phyloP scores from a whole-genome alignment of 1,284 basidiomycete genomes.

The Chalciporus sp. region DNA sequence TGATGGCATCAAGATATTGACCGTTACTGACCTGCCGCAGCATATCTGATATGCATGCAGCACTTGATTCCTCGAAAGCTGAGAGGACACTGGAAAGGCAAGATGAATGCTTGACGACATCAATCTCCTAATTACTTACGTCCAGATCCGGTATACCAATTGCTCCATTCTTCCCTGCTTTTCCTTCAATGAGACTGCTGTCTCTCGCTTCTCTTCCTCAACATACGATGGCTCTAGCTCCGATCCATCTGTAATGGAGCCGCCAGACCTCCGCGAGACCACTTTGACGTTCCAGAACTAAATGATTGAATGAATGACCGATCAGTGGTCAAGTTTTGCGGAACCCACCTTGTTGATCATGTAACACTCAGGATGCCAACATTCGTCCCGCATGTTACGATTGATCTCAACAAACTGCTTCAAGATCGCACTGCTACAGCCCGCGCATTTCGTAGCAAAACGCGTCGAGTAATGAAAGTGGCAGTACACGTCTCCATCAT shows the following conservation, averaged over 20 bases:
- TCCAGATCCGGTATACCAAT: conserved; percentile 99
- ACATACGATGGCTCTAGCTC: conserved; percentile 54
- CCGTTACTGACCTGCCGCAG: conserved; percentile 95
- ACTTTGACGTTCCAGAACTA: conserved; percentile 99
- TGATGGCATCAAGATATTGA: conserved; percentile 93
- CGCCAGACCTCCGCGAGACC: conserved; percentile 71
- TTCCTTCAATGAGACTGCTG: conserved; percentile 82
- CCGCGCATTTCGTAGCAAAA: conserved; percentile 98
- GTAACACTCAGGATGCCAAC: conserved; percentile 99
- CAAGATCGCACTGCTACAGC: conserved; percentile 96
- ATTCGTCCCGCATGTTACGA: conserved; percentile 96
- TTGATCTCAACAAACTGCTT: conserved; percentile 99
- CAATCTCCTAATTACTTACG: conserved; percentile 48
- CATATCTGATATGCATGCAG: conserved; percentile 99
- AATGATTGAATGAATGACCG: conserved; percentile 17
- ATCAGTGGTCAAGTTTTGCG: conserved; percentile 3
- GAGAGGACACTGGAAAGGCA: conserved; percentile 74
- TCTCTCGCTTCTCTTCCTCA: conserved; percentile 82
- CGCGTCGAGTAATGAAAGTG: conserved; percentile 99
- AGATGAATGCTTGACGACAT: conserved; percentile 9
- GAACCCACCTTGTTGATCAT: conserved; percentile 95
- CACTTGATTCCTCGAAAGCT: conserved; percentile 97
- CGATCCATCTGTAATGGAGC: conserved; percentile 58
- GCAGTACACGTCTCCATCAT: conserved; percentile 94
- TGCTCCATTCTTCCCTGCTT: conserved; percentile 96